Percentiles rank a stretch among this genome's conserved stretches.
Conservation (phyloP, 2,329 filamentous ascomycete species). For the Dactylellina sp. region DNA sequence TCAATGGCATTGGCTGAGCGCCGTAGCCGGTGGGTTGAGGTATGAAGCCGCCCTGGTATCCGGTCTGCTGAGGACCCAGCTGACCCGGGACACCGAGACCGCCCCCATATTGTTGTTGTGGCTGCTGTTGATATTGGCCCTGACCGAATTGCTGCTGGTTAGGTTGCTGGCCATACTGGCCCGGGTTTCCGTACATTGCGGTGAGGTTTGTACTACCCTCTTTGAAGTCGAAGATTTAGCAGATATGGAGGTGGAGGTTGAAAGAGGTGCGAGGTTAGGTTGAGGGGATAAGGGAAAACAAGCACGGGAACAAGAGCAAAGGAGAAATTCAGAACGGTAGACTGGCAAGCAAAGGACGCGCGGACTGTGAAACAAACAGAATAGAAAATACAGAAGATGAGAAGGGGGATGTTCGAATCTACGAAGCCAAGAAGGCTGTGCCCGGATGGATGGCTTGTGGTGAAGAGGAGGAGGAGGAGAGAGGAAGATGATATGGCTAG, state of each 20-base stretch:
- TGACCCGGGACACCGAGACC: constrained; percentile 62
- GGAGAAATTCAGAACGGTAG: constrained; percentile 43
- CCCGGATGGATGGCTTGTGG: constrained; percentile 9
- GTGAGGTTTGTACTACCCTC: constrained; percentile 1
- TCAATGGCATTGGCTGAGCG: constrained; percentile 65
- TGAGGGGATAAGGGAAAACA: constrained; percentile 54
- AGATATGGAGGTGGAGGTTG: constrained; percentile 1
- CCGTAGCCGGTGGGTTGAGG: constrained; percentile 70
- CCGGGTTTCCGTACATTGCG: constrained; percentile 55
- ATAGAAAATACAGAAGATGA: constrained; percentile 9
- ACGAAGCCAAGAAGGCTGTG: constrained; percentile 42
- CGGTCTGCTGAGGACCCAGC: constrained; percentile 72
- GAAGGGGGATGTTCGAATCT: constrained; percentile 7
- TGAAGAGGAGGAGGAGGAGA: constrained; percentile 16
- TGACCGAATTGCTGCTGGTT: constrained; percentile 54
- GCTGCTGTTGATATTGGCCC: constrained; percentile 53
- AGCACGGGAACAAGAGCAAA: constrained; percentile 60
- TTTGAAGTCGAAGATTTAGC: not conserved
- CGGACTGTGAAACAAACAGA: constrained; percentile 23
- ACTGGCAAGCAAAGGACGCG: constrained; percentile 36
- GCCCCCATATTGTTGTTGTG: constrained; percentile 64
- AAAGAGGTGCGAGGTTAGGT: constrained; percentile 8
- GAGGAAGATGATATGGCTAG: constrained; percentile 5
- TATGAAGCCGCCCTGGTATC: constrained; percentile 64
- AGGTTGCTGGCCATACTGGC: constrained; percentile 50